Evolutionary conservation across 768 basidiomycete genomes (phyloP).

Genomic region (Naematelia aurantialba): DNA sequence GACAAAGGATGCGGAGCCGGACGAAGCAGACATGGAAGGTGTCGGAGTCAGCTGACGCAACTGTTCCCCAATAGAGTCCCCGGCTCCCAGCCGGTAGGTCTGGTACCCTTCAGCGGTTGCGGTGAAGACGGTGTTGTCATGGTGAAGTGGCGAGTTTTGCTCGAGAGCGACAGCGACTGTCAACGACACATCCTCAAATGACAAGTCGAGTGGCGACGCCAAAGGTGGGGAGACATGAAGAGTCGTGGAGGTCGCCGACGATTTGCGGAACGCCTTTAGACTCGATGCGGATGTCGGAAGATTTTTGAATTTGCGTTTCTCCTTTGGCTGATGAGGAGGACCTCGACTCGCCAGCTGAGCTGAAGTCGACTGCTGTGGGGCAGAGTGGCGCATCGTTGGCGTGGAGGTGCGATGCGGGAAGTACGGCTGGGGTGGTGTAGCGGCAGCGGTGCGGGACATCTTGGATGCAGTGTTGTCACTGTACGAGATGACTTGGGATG

Average conservation of each 20-base stretch:
- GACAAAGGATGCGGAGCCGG: conserved; percentile 5
- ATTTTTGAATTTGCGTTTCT: conserved; percentile 15
- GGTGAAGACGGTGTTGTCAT: neutral
- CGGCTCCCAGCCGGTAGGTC: neutral
- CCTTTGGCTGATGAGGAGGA: conserved; percentile 5
- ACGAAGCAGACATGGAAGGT: conserved; percentile 11
- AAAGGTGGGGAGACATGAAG: neutral
- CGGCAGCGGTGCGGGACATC: conserved; percentile 41
- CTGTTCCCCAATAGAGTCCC: neutral
- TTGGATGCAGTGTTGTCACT: neutral
- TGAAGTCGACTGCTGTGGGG: conserved; percentile 5
- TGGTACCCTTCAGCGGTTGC: neutral
- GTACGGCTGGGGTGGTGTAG: conserved; percentile 37
- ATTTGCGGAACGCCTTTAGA: neutral
- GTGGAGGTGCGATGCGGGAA: conserved; percentile 38
- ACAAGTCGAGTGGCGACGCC: conserved; percentile 6
- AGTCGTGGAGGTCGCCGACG: neutral
- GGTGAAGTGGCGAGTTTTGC: neutral
- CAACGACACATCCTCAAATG: conserved; percentile 8
- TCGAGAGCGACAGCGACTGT: neutral
- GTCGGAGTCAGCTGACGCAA: conserved; percentile 1
- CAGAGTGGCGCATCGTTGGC: conserved; percentile 34
- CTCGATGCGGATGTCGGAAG: conserved; percentile 2
- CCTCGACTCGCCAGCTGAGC: neutral
- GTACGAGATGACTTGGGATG: neutral